Base-by-base conservation (phyloP, 1,284 basidiomycete species). In the Gymnopus androsaceus region DNA sequence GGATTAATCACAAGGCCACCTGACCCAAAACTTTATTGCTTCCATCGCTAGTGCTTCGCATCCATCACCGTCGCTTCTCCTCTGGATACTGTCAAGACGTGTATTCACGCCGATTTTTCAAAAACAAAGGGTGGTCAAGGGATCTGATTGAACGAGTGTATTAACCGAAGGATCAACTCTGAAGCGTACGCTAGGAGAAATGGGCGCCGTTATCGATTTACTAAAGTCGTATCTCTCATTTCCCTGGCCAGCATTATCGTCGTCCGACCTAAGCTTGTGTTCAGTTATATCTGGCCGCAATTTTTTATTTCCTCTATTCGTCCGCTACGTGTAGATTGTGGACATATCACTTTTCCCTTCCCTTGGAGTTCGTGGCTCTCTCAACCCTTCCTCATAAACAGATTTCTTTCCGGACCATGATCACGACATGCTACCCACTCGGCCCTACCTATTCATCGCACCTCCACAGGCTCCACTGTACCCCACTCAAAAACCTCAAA, bases 41-140 rank as follows among this genome's bases (percentile, higher is more conserved):
- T n/a, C n/a, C 86, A 77, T 76, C 4, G 95, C 99, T 75, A 99
- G 95, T 77, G 95, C 96, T 67, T 96, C 63, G 95, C 96, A 1
- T 97, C 94, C 17, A 84, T 99, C 62, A 90, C 88, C n/a, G 96
- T 96, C 67, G 95, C 95, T 34, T 90, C 98, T 47, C 96, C 0
- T 85, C 98, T 19, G 96, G n/a, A 99, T 67, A 91, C 91, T 40
- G 88, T 99, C 76, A 99, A 99, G 80, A 96, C 94, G 25, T 88
- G 95, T 45, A 97, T 98, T 62, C 96, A 98, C 73, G 94, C 95
- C 62, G 97, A 98, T n/a, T n/a, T 81, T 99, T 99, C 69, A n/a
- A 93, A 96, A 82, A 80, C 55, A 94, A 95, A 69, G 91, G n/a
- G n/a, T n/a, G 88, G n/a, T 83, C 86, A 36, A 96, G 83, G 69